phyloP scores from a whole-genome alignment of 805 yeast genomes.

The Nakazawaea holstii region DNA sequence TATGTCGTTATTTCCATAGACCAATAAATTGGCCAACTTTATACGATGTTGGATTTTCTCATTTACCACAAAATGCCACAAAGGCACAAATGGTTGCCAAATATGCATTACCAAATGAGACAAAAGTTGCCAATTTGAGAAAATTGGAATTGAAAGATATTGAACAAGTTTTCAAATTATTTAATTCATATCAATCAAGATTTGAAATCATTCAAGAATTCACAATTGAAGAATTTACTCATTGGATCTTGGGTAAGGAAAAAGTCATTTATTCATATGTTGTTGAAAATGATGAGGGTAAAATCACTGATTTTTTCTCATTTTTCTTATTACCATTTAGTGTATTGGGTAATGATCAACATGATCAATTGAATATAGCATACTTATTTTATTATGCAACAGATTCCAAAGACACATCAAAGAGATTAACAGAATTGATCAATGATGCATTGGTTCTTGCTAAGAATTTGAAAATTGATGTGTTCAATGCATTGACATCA shows the following conservation, averaged over 20 bases:
- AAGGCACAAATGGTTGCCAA: conserved; percentile 59
- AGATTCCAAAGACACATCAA: conserved; percentile 45
- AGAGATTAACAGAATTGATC: conserved; percentile 57
- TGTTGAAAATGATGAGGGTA: conserved; percentile 56
- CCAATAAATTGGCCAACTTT: conserved; percentile 90
- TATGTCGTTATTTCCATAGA: conserved; percentile 88
- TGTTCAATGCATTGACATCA: conserved; percentile 86
- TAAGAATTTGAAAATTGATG: conserved; percentile 68
- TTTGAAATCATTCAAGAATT: conserved; percentile 74
- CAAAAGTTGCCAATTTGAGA: conserved; percentile 52
- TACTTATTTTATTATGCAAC: conserved; percentile 89
- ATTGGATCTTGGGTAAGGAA: conserved; percentile 68
- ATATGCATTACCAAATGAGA: conserved; percentile 48
- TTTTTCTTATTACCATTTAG: conserved; percentile 87
- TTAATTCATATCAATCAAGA: conserved; percentile 56
- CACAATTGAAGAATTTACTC: conserved; percentile 58
- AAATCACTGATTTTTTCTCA: conserved; percentile 83
- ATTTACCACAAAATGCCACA: conserved; percentile 68
- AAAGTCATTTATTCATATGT: conserved; percentile 71
- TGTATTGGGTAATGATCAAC: conserved; percentile 59
- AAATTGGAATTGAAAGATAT: conserved; percentile 56
- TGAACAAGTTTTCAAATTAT: conserved; percentile 54
- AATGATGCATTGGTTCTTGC: conserved; percentile 75
- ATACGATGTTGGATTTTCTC: conserved; percentile 85
- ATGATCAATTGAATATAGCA: conserved; percentile 74